Conservation (phyloP, 1,284 basidiomycete genomes). For the Testicularia cyperi region DNA sequence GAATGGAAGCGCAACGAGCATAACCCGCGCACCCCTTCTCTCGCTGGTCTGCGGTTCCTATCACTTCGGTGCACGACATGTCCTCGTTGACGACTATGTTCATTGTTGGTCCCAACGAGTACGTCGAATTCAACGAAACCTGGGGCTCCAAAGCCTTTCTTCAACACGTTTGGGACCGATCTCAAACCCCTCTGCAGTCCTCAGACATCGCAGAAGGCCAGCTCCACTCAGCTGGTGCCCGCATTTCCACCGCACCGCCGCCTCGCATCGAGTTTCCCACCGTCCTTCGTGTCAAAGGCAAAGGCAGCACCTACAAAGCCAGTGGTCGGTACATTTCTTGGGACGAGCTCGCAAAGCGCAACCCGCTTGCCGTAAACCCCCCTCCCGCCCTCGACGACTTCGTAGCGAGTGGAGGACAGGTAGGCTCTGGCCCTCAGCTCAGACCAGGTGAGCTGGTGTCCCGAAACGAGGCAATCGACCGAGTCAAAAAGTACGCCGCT, state of each 20-base stretch:
- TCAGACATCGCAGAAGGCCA: slow-evolving; percentile 11
- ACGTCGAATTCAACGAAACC: slow-evolving; percentile 43
- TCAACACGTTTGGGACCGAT: slow-evolving; percentile 40
- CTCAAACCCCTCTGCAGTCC: slow-evolving; percentile 14
- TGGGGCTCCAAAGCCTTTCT: slow-evolving; percentile 40
- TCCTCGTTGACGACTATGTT: slow-evolving; percentile 42
- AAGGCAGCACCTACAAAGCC: slow-evolving; percentile 37
- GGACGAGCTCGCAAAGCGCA: slow-evolving; percentile 32
- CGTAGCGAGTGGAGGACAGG: slow-evolving; percentile 3
- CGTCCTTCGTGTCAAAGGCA: slow-evolving; percentile 19
- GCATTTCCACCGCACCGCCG: slow-evolving; percentile 20
- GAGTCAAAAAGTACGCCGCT: neutral
- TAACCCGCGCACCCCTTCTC: too few relatives aligned
- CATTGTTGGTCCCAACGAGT: slow-evolving; percentile 40
- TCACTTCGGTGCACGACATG: slow-evolving; percentile 12
- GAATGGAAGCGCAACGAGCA: too few relatives aligned
- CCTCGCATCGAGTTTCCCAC: slow-evolving; percentile 42
- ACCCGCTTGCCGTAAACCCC: slow-evolving; percentile 33
- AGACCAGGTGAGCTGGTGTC: slow-evolving; percentile 10
- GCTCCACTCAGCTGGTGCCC: slow-evolving; percentile 30
- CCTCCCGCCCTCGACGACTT: slow-evolving; percentile 29
- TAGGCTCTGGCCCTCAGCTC: slow-evolving; percentile 16
- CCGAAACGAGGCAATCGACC: slow-evolving; percentile 3
- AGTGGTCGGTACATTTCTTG: slow-evolving; percentile 35
- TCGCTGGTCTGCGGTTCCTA: neutral